Conservation (phyloP, 495 filamentous ascomycete species). For the Trypethelium eluteriae region DNA sequence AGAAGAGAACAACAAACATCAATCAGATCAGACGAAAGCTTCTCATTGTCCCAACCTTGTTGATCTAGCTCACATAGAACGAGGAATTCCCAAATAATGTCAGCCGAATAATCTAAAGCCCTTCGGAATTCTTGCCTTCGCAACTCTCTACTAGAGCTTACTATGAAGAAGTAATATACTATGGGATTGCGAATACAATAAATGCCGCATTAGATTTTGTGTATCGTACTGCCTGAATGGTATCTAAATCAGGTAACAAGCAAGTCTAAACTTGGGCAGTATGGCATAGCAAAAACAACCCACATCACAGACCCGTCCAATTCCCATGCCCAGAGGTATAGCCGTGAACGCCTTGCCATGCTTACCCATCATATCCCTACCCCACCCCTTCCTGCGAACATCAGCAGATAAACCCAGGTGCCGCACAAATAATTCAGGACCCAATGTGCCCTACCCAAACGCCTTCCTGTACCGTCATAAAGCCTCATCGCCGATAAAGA, state of each 20-base stretch:
- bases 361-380: neutral
- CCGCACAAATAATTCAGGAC: neutral
- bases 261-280: neutral
- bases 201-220: neutral
- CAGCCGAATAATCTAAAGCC: no score
- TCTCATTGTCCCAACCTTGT: neutral
- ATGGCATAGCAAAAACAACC: neutral
- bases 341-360: neutral
- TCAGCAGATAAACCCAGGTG: neutral
- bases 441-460: neutral
- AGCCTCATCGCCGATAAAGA: slow-evolving; percentile 20
- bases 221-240: neutral
- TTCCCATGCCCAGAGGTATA: neutral
- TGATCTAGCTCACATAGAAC: neutral
- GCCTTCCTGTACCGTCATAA: neutral
- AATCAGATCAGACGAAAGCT: neutral
- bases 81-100: no score
- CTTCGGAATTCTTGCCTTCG: no score
- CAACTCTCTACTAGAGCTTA: no score
- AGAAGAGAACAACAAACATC: no score
- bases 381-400: neutral
- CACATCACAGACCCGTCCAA: neutral
- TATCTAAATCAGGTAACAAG: neutral
- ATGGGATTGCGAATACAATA: neutral
- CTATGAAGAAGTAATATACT: neutral